A percentile compares a stretch with the other conserved stretches of the same genome.
phyloP scores from a whole-genome alignment of 768 basidiomycete genomes.

The Inosperma sp. region DNA sequence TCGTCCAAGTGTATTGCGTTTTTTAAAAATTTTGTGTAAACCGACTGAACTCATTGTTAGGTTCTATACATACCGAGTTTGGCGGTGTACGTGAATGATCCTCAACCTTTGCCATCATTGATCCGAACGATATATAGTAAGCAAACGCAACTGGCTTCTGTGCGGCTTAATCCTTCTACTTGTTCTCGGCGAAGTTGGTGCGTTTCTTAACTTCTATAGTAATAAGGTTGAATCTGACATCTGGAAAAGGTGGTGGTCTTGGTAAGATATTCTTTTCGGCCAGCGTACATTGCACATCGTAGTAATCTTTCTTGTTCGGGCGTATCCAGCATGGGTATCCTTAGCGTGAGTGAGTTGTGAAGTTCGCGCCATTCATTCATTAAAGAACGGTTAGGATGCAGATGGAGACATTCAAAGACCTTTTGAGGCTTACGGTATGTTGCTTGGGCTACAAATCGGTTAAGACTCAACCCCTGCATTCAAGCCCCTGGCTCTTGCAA shows the following conservation, averaged over 20 bases:
- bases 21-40: not conserved
- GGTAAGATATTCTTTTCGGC: not conserved
- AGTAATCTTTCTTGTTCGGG: not conserved
- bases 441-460: not conserved
- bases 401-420: constrained; percentile 33
- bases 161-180: constrained; percentile 30
- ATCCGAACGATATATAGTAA: constrained; percentile 29
- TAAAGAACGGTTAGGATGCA: constrained; percentile 27
- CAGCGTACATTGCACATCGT: not conserved
- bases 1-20: constrained; percentile 46
- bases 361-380: not conserved
- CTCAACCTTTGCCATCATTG: not conserved
- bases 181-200: constrained; percentile 23
- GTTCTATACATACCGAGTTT: constrained; percentile 49
- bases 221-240: constrained; percentile 7
- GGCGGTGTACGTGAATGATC: constrained; percentile 34
- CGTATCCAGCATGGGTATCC: constrained; percentile 37
- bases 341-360: constrained; percentile 32
- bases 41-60: constrained; percentile 20
- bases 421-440: constrained; percentile 35
- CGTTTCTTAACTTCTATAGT: not conserved
- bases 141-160: constrained; percentile 35
- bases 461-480: not conserved
- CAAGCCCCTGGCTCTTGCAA: constrained; percentile 44
- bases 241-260: constrained; percentile 32